A percentile compares a stretch with the other conserved stretches of the same genome.
phyloP scores from a whole-genome alignment of 148 eudicot genomes.

The Selenicereus undatus region DNA sequence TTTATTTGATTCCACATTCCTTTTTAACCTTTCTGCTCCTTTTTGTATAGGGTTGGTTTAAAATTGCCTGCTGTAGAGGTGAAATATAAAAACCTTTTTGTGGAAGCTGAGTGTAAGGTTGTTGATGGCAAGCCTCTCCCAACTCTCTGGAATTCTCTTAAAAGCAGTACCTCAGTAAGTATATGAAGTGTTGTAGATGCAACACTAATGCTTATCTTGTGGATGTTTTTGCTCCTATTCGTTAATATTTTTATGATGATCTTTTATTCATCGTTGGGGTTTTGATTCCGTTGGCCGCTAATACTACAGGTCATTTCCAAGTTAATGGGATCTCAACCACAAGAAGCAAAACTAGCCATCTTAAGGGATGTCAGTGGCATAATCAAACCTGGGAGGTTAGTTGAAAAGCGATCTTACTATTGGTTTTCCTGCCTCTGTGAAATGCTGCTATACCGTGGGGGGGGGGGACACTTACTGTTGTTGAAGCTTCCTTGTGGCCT shows the following conservation, averaged over 20 bases:
- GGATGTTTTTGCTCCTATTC: background rate
- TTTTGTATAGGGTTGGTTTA: slow-evolving; percentile 61
- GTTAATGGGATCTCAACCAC: slow-evolving; percentile 43
- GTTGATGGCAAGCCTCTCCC: slow-evolving; percentile 89
- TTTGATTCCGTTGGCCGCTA: background rate
- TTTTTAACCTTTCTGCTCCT: slow-evolving; percentile 10
- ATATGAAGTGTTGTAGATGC: background rate
- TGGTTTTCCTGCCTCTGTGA: background rate
- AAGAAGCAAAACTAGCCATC: slow-evolving; percentile 46
- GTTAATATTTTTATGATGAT: background rate
- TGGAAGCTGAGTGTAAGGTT: slow-evolving; percentile 72
- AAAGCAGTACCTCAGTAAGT: slow-evolving; percentile 60
- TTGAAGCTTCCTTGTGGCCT: background rate
- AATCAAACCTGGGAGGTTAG: slow-evolving; percentile 73
- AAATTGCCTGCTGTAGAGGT: slow-evolving; percentile 68
- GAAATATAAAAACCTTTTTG: slow-evolving; percentile 53
- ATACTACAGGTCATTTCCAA: slow-evolving; percentile 35
- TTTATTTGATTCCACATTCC: background rate
- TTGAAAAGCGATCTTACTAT: background rate
- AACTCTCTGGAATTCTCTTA: slow-evolving; percentile 79
- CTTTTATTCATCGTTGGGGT: background rate
- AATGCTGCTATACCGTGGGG: too few species aligned
- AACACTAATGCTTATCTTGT: background rate
- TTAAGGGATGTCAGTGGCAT: slow-evolving; percentile 57
- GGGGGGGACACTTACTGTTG: too few species aligned